A percentile compares a stretch with the other conserved stretches of the same genome.
Evolutionary conservation across 164 flowering plant genomes (phyloP).

Genomic region (Magnolia changhungtana): DNA sequence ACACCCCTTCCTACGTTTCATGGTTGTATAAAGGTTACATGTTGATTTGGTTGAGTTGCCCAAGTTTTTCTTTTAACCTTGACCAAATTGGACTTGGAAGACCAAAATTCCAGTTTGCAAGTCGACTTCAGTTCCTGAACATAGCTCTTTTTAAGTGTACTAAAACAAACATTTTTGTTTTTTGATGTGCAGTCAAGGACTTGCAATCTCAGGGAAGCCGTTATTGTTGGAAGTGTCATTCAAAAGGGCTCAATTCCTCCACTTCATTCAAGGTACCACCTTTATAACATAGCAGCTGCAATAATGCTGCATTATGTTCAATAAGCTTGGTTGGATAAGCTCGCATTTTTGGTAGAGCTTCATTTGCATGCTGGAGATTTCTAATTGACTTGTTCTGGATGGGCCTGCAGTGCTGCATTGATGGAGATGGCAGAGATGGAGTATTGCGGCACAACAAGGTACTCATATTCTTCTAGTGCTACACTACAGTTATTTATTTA

Average conservation of each 20-base stretch:
- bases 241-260: slow-evolving; percentile 77
- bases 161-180: neutral
- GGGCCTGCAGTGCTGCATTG: slow-evolving; percentile 67
- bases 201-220: slow-evolving; percentile 93
- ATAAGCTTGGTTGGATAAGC: neutral
- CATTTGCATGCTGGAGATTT: neutral
- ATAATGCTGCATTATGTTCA: neutral
- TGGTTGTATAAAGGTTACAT: too few relatives aligned
- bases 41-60: too few relatives aligned
- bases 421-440: slow-evolving; percentile 88
- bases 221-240: slow-evolving; percentile 78
- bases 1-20: neutral
- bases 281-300: neutral
- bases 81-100: neutral
- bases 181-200: slow-evolving; percentile 68
- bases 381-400: slow-evolving; percentile 11
- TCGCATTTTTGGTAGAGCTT: neutral
- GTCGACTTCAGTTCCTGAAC: neutral
- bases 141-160: neutral
- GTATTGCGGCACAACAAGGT: slow-evolving; percentile 96
- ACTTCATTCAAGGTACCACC: slow-evolving; percentile 74
- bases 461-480: slow-evolving; percentile 4
- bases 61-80: neutral
- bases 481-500: too few relatives aligned
- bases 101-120: neutral